Evolutionary conservation across 345 rosid genomes (phyloP).

Genomic region (Boechera retrofracta): DNA sequence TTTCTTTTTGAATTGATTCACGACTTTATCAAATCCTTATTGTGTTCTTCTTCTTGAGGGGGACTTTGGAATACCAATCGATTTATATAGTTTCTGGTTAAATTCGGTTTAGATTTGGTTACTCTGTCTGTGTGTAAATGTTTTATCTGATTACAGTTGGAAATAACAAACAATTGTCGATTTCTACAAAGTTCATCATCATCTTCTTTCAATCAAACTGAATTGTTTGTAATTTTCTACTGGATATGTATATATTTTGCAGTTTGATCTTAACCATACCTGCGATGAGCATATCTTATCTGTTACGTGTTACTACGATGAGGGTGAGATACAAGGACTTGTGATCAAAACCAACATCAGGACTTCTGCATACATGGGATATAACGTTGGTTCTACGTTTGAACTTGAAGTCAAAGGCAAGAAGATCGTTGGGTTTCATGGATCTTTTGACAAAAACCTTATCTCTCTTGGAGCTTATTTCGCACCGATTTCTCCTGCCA

Average conservation of each 20-base stretch:
- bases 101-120: background rate
- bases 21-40: too few relatives aligned
- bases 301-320: slow-evolving; percentile 28
- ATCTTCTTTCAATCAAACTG: background rate
- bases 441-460: slow-evolving; percentile 26
- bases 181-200: too few relatives aligned
- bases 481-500: background rate
- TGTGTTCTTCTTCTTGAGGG: too few relatives aligned
- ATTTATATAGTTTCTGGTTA: background rate
- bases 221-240: background rate
- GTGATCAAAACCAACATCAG: slow-evolving; percentile 35
- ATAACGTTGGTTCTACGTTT: slow-evolving; percentile 23
- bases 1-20: too few relatives aligned
- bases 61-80: background rate
- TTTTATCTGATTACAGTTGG: too few relatives aligned
- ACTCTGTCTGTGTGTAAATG: too few relatives aligned
- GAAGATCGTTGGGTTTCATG: slow-evolving; percentile 43
- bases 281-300: slow-evolving; percentile 29
- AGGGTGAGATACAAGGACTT: slow-evolving; percentile 35
- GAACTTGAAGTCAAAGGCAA: slow-evolving; percentile 22
- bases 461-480: slow-evolving; percentile 43
- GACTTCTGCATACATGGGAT: slow-evolving; percentile 31
- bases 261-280: slow-evolving; percentile 32
- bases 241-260: background rate
- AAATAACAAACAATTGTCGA: too few relatives aligned